Evolutionary conservation across 192 early-diverging fungal genomes (phyloP).

Genomic region (Coemansia sp.): DNA sequence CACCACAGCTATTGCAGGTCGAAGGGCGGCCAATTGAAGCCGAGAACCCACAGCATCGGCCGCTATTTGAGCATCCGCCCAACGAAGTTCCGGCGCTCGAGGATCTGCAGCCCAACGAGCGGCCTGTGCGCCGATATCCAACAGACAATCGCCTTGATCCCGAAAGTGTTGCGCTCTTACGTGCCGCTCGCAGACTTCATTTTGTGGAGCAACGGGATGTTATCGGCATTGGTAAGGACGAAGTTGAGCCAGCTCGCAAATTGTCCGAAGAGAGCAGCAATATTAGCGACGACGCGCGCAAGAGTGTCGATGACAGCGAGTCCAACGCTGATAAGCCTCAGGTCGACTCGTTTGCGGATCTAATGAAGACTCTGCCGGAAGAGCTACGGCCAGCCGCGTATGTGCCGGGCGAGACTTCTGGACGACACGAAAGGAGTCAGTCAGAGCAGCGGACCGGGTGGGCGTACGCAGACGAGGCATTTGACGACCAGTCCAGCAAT

Average conservation of each 20-base stretch:
- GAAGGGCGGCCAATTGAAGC: constrained; percentile 28
- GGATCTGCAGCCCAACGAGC: constrained; percentile 31
- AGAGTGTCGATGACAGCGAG: background rate
- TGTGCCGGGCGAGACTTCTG: background rate
- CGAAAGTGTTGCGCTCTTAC: too few relatives aligned
- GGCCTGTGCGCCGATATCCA: constrained; percentile 14
- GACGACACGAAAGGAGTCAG: constrained; percentile 1
- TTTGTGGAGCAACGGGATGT: too few relatives aligned
- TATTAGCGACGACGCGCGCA: background rate
- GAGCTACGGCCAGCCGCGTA: constrained; percentile 5
- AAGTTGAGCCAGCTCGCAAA: too few relatives aligned
- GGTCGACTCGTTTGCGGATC: constrained; percentile 2
- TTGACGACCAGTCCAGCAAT: constrained; percentile 7
- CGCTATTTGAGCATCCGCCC: constrained; percentile 27
- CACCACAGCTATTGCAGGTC: constrained; percentile 10
- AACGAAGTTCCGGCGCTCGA: constrained; percentile 22
- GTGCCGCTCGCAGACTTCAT: too few relatives aligned
- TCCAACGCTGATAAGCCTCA: background rate
- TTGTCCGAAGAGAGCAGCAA: background rate
- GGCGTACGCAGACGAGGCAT: constrained; percentile 34
- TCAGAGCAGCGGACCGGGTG: constrained; percentile 14
- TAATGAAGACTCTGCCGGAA: constrained; percentile 6
- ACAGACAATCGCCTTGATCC: too few relatives aligned
- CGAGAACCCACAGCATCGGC: constrained; percentile 36
- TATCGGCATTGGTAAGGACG: too few relatives aligned